Base-by-base conservation (phyloP, 164 flowering plant genomes). In the Dillenia turbinata region DNA sequence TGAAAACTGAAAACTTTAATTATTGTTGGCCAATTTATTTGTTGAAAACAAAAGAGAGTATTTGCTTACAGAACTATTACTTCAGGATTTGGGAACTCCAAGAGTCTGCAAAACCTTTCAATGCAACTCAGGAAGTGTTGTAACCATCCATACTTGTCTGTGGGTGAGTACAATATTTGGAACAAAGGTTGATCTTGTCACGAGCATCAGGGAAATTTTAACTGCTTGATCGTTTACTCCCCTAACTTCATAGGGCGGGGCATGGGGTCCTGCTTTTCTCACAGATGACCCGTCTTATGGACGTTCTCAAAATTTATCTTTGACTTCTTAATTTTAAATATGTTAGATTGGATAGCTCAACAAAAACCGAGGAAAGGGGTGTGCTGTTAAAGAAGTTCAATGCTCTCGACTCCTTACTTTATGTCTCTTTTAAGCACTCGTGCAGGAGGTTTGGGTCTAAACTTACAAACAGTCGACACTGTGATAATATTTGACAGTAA, bases 121-220 rank as follows among this genome's bases (percentile, higher is more conserved):
- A 92, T 95, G 96, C 99, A 95, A 69, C 94, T 95, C 44, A 81
- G 98, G 49, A 95, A 95, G 70, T 95, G 99, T 69, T 95, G 98
- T 71, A 95, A 95, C 75, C 99, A 95, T 61, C 99, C 98, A 17
- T 95, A 95, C 73, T 81, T 95, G 19, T 95, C 92, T 70, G 73
- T 88, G 55, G 81, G 75, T 56, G 87, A 88, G 5, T 82, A 86
- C 61, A 84, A 86, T 52, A 77, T 85, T 52, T 87, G 88, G 88
- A 81, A 74, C 26, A 33, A 87, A 68, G 68, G 93, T 81, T 49
- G 94, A 90, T 73, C 82, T 95, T 10, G 60, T 90, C 49, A 84
- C 40, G 99, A 74, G 86, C 98, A 60, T 92, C 99, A 2, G 99
- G 99, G 24, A 95, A 95, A 73, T 92, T 95, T 67, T 97, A 95